These are phyloP conservation scores for Paramecium octaurelia DNA, from an alignment of 73 alveolate genomes.

Conservation along the genomic window DNA sequence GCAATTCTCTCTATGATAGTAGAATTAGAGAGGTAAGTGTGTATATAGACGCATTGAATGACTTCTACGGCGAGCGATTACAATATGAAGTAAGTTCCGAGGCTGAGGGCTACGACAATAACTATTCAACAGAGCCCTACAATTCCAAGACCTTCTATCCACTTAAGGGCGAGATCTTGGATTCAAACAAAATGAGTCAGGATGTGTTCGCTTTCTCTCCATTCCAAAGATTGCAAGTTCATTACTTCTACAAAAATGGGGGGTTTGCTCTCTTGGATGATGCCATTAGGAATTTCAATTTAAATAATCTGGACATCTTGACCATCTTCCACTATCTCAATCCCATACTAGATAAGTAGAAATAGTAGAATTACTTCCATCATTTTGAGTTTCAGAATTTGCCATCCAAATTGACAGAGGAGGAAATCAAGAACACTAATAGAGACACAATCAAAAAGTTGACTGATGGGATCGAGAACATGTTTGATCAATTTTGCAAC, in stretches of 20 bases:
- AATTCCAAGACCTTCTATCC: conserved; percentile 20
- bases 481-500: neutral
- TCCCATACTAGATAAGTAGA: neutral
- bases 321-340: neutral
- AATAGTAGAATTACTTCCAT: neutral
- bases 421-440: neutral
- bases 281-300: neutral
- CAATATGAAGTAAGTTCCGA: neutral
- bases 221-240: neutral
- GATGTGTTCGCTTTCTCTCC: neutral
- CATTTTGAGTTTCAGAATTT: neutral
- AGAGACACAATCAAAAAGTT: neutral
- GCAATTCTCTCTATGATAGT: neutral
- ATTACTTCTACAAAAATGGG: conserved; percentile 11
- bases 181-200: neutral
- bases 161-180: neutral
- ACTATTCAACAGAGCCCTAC: neutral
- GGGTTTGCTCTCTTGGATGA: neutral
- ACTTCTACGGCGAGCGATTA: conserved; percentile 1
- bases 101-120: neutral
- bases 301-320: neutral
- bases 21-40: neutral
- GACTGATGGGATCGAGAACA: neutral
- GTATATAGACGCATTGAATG: neutral
- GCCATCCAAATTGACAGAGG: neutral